Evolutionary conservation across 208 protist species (phyloP), one percentile per base, ranked within the genome.

Genomic region (Porcisia hertigi): DNA sequence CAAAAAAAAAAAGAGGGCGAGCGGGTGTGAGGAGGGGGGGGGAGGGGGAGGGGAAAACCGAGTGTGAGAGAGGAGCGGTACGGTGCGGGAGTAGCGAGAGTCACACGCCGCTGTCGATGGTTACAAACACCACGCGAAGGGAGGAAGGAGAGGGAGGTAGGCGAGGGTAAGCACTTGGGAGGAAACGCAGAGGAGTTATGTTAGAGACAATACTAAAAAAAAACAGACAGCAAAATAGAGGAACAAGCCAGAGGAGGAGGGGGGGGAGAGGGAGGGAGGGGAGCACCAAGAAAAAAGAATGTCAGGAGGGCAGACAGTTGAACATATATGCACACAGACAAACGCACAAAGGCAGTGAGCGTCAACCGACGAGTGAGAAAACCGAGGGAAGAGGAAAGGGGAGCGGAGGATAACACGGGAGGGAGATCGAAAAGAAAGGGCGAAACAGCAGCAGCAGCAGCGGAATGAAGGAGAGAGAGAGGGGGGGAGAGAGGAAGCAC

Each of bases 361-460:
- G 45, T 49, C 45, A 49, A 49, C 45, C 45, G 45, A 49, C 3
- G 9, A 9, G 45, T 49, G 45, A 49, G 9, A 49, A 49, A 49
- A 49, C 3, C 8, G 39, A 47, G 23, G 36, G 52, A 60, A 30
- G 1, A 55, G 3, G 16, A 12, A 47, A 69, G 45, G 30, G 36
- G 14, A 71, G 23, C 2, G 41, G 57, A 30, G 25, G 30, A 60
- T 20, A 47, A 49, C 36, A 25, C 30, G 36, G 39, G 55, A 34
- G 18, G 25, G 62, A 2, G 62, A 23, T 18, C 4, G 30, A 9
- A 14, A 3, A 34, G 25, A 54, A 25, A 70, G 65, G 36, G 20
- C 23, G 9, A 55, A 41, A 39, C 23, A 55, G 65, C 65, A 70
- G 65, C 47, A 55, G 65, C 65, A 66, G 62, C 62, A 66, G 62